Evolutionary conservation across 768 basidiomycete species (phyloP).

Genomic region (Artomyces pyxidatus): DNA sequence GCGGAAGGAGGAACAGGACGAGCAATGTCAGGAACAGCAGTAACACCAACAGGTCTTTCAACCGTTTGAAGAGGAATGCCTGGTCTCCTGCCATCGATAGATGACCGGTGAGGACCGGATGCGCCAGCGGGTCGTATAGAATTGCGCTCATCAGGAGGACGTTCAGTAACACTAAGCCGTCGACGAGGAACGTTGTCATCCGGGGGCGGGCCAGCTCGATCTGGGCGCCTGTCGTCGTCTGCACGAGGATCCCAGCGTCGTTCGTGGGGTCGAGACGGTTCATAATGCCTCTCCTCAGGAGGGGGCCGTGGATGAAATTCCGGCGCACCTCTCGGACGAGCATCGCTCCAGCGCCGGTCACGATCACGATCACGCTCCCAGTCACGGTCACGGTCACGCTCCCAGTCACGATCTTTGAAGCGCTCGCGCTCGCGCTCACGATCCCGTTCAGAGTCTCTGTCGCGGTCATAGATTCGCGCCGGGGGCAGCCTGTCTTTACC

Average conservation of each 20-base stretch:
- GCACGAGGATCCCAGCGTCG: slow-evolving; percentile 9
- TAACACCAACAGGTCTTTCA: slow-evolving; percentile 1
- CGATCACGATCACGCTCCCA: slow-evolving; percentile 15
- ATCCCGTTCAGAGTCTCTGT: slow-evolving; percentile 26
- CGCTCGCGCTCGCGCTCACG: slow-evolving; percentile 28
- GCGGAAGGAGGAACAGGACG: not conserved
- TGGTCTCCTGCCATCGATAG: slow-evolving; percentile 16
- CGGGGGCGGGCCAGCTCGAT: slow-evolving; percentile 4
- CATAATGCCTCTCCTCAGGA: slow-evolving; percentile 41
- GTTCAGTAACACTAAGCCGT: slow-evolving; percentile 4
- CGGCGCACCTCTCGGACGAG: slow-evolving; percentile 31
- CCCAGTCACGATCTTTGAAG: slow-evolving; percentile 24
- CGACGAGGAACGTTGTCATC: slow-evolving; percentile 16
- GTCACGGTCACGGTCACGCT: slow-evolving; percentile 25
- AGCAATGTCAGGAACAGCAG: slow-evolving; percentile 2
- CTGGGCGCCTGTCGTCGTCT: slow-evolving; percentile 10
- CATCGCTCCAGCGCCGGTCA: slow-evolving; percentile 30
- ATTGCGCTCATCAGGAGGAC: slow-evolving; percentile 7
- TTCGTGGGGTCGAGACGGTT: slow-evolving; percentile 21
- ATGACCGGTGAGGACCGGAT: slow-evolving; percentile 4
- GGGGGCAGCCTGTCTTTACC: slow-evolving; percentile 13
- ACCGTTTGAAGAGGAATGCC: slow-evolving; percentile 9
- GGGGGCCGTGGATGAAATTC: slow-evolving; percentile 32
- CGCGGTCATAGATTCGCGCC: slow-evolving; percentile 25
- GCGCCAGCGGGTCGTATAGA: not conserved